Evolutionary conservation across 805 yeast species (phyloP), one percentile per base, ranked within the genome.

Genomic region (Saturnispora quitensis): DNA sequence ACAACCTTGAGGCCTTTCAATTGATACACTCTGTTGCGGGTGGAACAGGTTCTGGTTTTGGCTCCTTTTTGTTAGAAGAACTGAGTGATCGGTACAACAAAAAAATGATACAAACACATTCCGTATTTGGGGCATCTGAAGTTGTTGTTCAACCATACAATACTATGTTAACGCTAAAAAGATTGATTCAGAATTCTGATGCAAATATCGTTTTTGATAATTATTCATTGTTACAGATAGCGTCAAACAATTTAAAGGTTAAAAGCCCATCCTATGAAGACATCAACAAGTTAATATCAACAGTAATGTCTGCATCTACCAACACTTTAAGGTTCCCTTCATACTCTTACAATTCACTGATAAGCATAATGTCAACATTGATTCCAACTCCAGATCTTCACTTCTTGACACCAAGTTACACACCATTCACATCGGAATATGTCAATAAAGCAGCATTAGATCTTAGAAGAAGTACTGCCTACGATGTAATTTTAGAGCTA

Each of bases 141-240:
- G 97, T 90, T n/a, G 98, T 95, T 18, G 97, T 95, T 4, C 98
- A 93, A 64, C 98, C 99, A 0, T 93, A 93, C 68, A 93, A 93
- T 65, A 84, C 95, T 0, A 74, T 93, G 20, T 69, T 93, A 50
- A 84, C 99, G 0, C 72, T 95, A 58, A 81, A 82, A 63, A 71
- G 98, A 58, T 73, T 93, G 54, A 84, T 88, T 5, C 93, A 89
- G 57, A 79, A 78, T 60, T 86, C 96, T 43, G 97, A 93, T 65
- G 52, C 55, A 4, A 83, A 87, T 43, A 74, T 89, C n/a, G 93
- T 91, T 5, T 84, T 90, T 61, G 98, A 93, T 64, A 93, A 93
- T 66, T 88, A 85, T 55, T 90, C 97, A 0, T 68, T 93, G 48
- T 73, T 82, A 59, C 72, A 82, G 20, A 78, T 89, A 43, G 90